Evolutionary conservation across 768 basidiomycete species (phyloP).

Genomic region (Rossbeevera mucosa): DNA sequence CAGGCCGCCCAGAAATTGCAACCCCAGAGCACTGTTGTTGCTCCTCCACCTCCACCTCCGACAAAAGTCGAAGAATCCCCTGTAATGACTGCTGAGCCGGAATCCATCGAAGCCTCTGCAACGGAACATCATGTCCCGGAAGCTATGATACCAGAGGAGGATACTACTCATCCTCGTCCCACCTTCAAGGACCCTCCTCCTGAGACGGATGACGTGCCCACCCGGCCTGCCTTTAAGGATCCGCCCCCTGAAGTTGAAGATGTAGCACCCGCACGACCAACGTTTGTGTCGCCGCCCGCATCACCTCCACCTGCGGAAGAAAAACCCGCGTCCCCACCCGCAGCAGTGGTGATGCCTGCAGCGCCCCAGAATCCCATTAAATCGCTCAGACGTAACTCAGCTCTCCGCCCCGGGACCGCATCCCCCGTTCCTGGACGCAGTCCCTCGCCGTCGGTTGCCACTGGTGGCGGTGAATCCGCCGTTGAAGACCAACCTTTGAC

Average conservation of each 20-base stretch:
- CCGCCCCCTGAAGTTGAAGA: conserved; percentile 59
- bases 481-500: conserved; percentile 34
- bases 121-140: conserved; percentile 2
- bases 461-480: conserved; percentile 25
- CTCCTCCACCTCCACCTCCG: conserved; percentile 14
- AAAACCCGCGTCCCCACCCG: conserved; percentile 24
- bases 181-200: conserved; percentile 62
- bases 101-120: conserved; percentile 5
- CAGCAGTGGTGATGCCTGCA: conserved; percentile 39
- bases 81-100: conserved; percentile 15
- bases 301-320: conserved; percentile 25
- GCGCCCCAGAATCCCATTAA: conserved; percentile 53
- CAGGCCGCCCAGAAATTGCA: conserved; percentile 52
- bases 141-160: conserved; percentile 12
- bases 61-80: conserved; percentile 17
- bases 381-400: conserved; percentile 32
- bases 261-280: conserved; percentile 12
- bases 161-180: conserved; percentile 34
- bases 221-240: conserved; percentile 54
- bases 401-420: conserved; percentile 33
- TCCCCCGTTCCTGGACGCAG: conserved; percentile 37
- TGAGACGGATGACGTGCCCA: conserved; percentile 26
- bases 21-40: conserved; percentile 11
- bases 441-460: conserved; percentile 38
- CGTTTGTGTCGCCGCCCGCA: conserved; percentile 18